Conservation (phyloP, 768 basidiomycete genomes). For the Mycena capillaripes region DNA sequence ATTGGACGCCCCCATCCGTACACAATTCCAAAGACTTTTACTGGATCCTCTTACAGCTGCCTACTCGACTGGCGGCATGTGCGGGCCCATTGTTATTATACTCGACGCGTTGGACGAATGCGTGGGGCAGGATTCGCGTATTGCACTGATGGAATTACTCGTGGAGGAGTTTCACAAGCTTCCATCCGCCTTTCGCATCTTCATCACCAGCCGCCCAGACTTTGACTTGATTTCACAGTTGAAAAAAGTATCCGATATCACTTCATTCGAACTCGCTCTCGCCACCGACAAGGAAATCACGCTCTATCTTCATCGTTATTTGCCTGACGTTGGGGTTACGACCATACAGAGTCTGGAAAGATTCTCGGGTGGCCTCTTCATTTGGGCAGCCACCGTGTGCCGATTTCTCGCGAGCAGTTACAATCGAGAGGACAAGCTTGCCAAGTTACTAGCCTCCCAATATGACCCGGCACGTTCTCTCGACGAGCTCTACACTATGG, state of each 20-base stretch:
- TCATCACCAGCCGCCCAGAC: constrained; percentile 40
- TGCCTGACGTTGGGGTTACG: constrained; percentile 19
- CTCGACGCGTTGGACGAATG: constrained; percentile 44
- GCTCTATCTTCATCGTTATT: constrained; percentile 10
- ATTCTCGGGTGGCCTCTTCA: too few relatives aligned
- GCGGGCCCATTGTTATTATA: constrained; percentile 36
- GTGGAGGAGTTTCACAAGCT: constrained; percentile 27
- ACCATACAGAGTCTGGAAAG: constrained; percentile 25
- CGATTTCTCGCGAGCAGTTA: too few relatives aligned
- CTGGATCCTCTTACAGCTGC: constrained; percentile 7
- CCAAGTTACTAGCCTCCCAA: too few relatives aligned
- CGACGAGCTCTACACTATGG: too few relatives aligned
- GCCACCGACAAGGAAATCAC: constrained; percentile 14
- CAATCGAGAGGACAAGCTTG: too few relatives aligned
- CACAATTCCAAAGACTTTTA: constrained; percentile 4
- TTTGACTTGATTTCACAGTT: constrained; percentile 29
- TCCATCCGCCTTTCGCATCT: constrained; percentile 34
- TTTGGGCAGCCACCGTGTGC: too few relatives aligned
- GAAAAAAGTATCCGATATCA: neutral
- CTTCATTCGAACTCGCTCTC: neutral
- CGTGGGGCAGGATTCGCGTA: constrained; percentile 23
- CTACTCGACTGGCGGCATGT: neutral
- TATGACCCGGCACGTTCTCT: too few relatives aligned
- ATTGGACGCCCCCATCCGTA: constrained; percentile 1
- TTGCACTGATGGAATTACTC: constrained; percentile 29